These are phyloP conservation scores for Cylindrotheca closterium DNA, from an alignment of 108 stramenopile genomes.

Conservation along the genomic window DNA sequence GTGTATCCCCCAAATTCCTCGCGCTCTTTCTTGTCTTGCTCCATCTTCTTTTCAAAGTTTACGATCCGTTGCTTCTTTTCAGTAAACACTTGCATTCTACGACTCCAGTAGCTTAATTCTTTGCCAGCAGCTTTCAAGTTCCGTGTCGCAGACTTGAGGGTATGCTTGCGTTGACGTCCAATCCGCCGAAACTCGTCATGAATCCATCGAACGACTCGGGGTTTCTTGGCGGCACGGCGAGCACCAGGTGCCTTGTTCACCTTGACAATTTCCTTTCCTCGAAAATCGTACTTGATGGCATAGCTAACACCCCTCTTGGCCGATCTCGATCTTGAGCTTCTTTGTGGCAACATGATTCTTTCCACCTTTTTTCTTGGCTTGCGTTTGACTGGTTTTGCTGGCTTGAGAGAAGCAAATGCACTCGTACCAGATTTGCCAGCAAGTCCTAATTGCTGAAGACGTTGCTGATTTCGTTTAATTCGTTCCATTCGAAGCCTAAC, in stretches of 20 bases:
- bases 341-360: not conserved
- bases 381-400: not conserved
- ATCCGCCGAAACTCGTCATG: conserved; percentile 45
- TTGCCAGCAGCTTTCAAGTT: conserved; percentile 12
- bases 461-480: conserved; percentile 69
- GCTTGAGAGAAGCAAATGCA: not conserved
- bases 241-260: not conserved
- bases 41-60: conserved; percentile 4
- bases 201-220: conserved; percentile 17
- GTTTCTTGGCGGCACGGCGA: not conserved
- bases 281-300: conserved; percentile 4
- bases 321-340: not conserved
- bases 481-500: conserved; percentile 53
- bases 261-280: not conserved
- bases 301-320: not conserved
- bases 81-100: not conserved
- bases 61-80: not conserved
- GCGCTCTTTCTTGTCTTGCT: conserved; percentile 16
- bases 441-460: conserved; percentile 59
- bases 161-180: conserved; percentile 12
- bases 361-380: not conserved
- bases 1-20: conserved; percentile 19
- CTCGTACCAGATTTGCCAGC: conserved; percentile 1
- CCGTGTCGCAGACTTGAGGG: conserved; percentile 16
- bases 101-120: conserved; percentile 26